phyloP scores from a whole-genome alignment of 176 grass and related monocot species.

The Triticum monococcum region DNA sequence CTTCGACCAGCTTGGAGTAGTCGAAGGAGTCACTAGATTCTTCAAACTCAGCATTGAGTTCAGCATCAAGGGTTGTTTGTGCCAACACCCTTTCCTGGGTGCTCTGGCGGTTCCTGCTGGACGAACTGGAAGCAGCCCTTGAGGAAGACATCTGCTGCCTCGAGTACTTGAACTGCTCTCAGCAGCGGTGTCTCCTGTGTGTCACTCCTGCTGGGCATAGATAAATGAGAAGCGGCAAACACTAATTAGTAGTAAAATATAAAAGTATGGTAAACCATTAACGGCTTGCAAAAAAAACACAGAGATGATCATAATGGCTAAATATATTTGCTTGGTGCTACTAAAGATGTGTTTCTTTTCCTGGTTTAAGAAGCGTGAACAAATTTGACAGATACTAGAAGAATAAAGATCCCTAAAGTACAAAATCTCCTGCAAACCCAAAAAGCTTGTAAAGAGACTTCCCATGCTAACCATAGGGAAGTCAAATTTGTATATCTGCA shows the following conservation, averaged over 20 bases:
- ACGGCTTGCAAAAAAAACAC: neutral
- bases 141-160: conserved; percentile 66
- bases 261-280: neutral
- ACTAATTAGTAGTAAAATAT: conserved; percentile 18
- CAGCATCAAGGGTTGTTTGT: conserved; percentile 82
- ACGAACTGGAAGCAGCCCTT: conserved; percentile 49
- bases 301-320: neutral
- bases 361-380: too few relatives aligned
- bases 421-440: neutral
- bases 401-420: neutral
- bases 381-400: neutral
- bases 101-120: conserved; percentile 48
- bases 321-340: too few relatives aligned
- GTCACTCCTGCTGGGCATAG: conserved; percentile 1
- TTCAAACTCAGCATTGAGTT: conserved; percentile 83
- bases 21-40: conserved; percentile 74
- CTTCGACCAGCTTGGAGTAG: conserved; percentile 76
- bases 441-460: neutral
- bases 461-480: neutral
- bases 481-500: neutral
- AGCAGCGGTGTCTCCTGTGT: neutral
- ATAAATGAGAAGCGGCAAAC: neutral
- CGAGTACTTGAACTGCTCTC: conserved; percentile 1
- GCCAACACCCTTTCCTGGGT: conserved; percentile 68
- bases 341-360: too few relatives aligned